These are phyloP conservation scores for Plasmodium fragile DNA, from an alignment of 169 alveolate species.

Conservation along the genomic window DNA sequence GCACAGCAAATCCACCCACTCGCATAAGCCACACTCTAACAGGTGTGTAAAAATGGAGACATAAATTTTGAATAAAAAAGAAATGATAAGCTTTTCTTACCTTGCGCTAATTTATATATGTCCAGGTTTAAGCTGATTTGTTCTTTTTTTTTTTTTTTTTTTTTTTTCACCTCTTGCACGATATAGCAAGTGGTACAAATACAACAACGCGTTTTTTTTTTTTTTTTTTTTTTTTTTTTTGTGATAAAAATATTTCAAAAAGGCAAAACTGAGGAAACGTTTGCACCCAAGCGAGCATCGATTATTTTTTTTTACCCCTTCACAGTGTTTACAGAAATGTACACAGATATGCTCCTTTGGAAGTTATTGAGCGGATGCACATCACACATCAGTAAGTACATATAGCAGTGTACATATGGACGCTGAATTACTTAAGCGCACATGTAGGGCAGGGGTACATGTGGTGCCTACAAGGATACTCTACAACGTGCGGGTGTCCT, in stretches of 20 bases:
- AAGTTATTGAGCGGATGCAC: neutral
- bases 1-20: neutral
- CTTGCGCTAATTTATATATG: neutral
- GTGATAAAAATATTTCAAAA: neutral
- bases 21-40: neutral
- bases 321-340: neutral
- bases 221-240: neutral
- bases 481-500: neutral
- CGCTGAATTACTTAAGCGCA: neutral
- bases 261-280: neutral
- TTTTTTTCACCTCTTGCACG: neutral
- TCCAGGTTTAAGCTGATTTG: neutral
- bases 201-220: neutral
- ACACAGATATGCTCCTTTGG: neutral
- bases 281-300: neutral
- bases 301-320: neutral
- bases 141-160: neutral
- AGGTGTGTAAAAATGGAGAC: neutral
- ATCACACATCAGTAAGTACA: neutral
- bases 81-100: neutral
- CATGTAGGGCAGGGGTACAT: neutral
- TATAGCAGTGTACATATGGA: neutral
- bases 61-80: neutral
- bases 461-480: neutral
- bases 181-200: neutral